Conservation (phyloP, 345 rosid genomes). For the Raphanus sativus region DNA sequence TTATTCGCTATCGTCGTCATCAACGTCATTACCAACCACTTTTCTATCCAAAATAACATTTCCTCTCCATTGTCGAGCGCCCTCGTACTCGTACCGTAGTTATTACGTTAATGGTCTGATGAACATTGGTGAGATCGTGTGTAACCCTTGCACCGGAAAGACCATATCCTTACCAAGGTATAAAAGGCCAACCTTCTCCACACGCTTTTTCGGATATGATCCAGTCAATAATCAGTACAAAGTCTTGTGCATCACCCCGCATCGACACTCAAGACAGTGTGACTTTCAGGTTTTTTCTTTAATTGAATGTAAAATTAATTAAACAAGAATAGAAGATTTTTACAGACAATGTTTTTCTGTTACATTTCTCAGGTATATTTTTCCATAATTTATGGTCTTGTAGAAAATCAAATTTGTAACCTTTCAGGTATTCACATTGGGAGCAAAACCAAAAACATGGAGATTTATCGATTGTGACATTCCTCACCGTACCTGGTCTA, state of each 20-base stretch:
- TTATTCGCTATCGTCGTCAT: neutral
- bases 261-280: neutral
- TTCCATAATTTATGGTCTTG: too few relatives aligned
- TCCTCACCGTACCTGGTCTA: neutral
- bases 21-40: neutral
- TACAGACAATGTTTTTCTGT: too few relatives aligned
- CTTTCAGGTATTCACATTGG: constrained; percentile 12
- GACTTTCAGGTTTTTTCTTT: too few relatives aligned
- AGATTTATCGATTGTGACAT: neutral
- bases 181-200: neutral
- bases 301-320: too few relatives aligned
- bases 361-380: too few relatives aligned
- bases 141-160: constrained; percentile 10
- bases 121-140: neutral
- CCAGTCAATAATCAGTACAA: constrained; percentile 1
- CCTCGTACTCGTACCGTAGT: neutral
- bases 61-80: neutral
- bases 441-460: neutral
- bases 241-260: constrained; percentile 3
- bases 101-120: neutral
- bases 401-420: too few relatives aligned
- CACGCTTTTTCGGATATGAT: constrained; percentile 3
- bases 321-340: too few relatives aligned
- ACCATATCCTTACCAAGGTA: neutral
- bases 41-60: neutral